Base-by-base conservation (phyloP, 2,329 filamentous ascomycete genomes). In the Harringtonia lauricola region DNA sequence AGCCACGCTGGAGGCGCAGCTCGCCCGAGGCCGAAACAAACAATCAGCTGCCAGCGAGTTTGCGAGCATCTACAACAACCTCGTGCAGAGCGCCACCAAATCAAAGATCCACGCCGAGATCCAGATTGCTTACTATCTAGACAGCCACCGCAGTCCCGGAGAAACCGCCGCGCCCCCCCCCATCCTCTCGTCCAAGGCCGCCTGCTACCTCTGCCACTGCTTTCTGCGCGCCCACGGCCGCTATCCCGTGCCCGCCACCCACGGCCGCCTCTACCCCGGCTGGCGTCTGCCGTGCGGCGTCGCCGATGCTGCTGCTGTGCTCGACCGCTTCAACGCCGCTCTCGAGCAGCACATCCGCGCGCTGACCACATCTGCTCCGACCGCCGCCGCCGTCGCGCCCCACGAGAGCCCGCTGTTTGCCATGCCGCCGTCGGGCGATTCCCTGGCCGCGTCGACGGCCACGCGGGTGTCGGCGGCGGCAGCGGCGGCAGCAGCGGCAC, bases 131-230 rank as follows among this genome's bases (percentile, higher is more conserved):
- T 64, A 61, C 41, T 60, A 66, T 8, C 33, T 44, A 9, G 37
- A 39, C 47, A 69, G 63, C 43, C 62, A 69, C 33, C 14, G 12
- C 9, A 7, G n/a, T 2, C 26, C 3, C 26, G 22, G 8, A 10
- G 6, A 19, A 35, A 9, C 33, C 17, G 21, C 18, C n/a, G 24
- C n/a, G 26, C 66, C 68, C 9, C 60, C 67, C 17, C 59, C 68
- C 3, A 64, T 74, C 7, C 63, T 63, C 42, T 68, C 68, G 4
- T 68, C 63, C 56, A 74, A 74, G 45, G 62, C 67, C 41, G 65
- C 70, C 1, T 75, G 70, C 49, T 73, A 66, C 50, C 59, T 74
- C 0, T 75, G 70, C 52, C 66, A 72, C 41, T 53, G 62, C 8
- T 66, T 73, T 46, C 60, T 74, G n/a, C 42, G 49, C 2, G 49